These are phyloP conservation scores for Coemansia guatemalensis DNA, from an alignment of 192 early-diverging fungal species.

Conservation along the genomic window DNA sequence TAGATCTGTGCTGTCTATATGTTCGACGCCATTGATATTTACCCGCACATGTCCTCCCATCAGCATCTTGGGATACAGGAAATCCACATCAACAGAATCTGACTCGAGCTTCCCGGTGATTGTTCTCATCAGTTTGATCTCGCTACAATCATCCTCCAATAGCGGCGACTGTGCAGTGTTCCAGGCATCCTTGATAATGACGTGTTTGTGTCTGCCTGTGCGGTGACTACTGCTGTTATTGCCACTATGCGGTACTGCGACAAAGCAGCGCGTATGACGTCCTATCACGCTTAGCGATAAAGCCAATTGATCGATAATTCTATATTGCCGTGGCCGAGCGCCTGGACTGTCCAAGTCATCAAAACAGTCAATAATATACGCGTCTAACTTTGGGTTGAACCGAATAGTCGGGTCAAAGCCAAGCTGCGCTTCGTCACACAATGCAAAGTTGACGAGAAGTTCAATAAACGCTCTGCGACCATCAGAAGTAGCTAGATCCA, in stretches of 20 bases:
- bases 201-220: too few species aligned
- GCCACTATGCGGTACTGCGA: constrained; percentile 3
- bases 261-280: constrained; percentile 15
- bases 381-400: not conserved
- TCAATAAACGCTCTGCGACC: not conserved
- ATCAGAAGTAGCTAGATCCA: not conserved
- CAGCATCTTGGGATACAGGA: constrained; percentile 1
- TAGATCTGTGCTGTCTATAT: not conserved
- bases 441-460: constrained; percentile 11
- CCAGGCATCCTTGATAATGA: constrained; percentile 18
- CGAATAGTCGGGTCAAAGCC: constrained; percentile 5
- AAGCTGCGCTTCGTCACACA: constrained; percentile 5
- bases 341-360: not conserved
- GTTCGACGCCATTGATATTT: not conserved
- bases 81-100: not conserved
- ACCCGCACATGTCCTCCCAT: constrained; percentile 9
- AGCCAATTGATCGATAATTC: too few species aligned
- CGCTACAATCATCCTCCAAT: not conserved
- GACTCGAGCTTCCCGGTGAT: not conserved
- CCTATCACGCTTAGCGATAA: too few species aligned
- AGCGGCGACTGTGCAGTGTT: not conserved
- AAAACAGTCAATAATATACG: not conserved
- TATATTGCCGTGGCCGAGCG: not conserved
- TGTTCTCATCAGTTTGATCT: not conserved
- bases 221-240: too few species aligned